phyloP scores from a whole-genome alignment of 345 rosid species.

The Alliaria petiolata region DNA sequence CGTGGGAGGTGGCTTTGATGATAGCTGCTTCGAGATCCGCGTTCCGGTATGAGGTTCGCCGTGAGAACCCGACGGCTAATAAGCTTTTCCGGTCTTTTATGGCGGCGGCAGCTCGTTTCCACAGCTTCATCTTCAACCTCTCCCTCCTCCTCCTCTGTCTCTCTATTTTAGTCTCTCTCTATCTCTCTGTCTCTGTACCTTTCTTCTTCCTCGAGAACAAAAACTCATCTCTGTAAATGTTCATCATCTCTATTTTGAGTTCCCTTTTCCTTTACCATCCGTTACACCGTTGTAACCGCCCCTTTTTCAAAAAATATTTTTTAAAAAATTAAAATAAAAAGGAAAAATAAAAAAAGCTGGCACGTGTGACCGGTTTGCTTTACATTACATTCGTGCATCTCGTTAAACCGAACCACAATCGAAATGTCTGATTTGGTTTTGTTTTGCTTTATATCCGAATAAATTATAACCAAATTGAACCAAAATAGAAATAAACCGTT shows the following conservation, averaged over 20 bases:
- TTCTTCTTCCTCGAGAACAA: not conserved
- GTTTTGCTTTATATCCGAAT: too few relatives aligned
- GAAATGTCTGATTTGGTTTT: not conserved
- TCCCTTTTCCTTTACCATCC: constrained; percentile 12
- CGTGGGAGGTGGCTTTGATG: constrained; percentile 86
- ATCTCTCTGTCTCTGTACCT: not conserved
- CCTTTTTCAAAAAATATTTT: not conserved
- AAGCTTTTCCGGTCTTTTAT: constrained; percentile 76
- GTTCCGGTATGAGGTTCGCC: constrained; percentile 30
- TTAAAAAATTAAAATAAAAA: too few relatives aligned
- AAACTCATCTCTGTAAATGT: constrained; percentile 13
- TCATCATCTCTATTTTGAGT: constrained; percentile 25
- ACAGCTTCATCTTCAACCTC: constrained; percentile 44
- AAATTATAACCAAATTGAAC: not conserved
- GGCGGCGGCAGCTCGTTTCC: constrained; percentile 67
- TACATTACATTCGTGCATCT: not conserved
- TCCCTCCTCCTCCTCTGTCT: not conserved
- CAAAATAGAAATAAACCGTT: not conserved
- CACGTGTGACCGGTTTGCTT: not conserved
- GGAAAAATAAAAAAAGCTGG: not conserved
- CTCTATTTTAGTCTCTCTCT: not conserved
- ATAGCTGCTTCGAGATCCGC: constrained; percentile 60
- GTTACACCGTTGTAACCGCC: constrained; percentile 33
- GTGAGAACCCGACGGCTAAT: constrained; percentile 35
- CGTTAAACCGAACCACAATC: not conserved